phyloP scores from a whole-genome alignment of 257 asterid genomes.

The Avicennia marina region DNA sequence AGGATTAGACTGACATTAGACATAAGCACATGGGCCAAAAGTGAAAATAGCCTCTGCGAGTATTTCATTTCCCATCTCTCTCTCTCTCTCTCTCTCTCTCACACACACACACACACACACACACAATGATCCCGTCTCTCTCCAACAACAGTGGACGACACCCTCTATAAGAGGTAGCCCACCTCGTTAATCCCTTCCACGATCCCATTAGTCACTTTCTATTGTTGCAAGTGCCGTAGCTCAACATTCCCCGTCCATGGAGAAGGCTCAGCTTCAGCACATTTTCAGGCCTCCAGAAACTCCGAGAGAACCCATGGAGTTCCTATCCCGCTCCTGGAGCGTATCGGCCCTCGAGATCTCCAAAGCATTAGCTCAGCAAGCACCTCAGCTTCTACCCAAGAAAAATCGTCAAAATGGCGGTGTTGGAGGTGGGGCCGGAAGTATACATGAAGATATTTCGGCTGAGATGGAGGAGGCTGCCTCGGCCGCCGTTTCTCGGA shows the following conservation, averaged over 20 bases:
- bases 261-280: slow-evolving; percentile 37
- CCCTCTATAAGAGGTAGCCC: slow-evolving; percentile 7
- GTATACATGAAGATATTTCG: slow-evolving; percentile 52
- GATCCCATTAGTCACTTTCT: too few species aligned
- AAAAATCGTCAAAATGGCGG: slow-evolving; percentile 26
- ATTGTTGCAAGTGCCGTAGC: too few species aligned
- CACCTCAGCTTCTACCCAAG: slow-evolving; percentile 23
- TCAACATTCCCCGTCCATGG: slow-evolving; percentile 49
- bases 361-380: slow-evolving; percentile 48
- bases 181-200: not conserved
- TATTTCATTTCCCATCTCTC: slow-evolving; percentile 5
- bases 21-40: slow-evolving; percentile 31
- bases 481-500: too few species aligned
- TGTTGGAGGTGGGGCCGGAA: slow-evolving; percentile 26
- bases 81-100: too few species aligned
- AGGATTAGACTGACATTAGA: too few species aligned
- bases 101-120: not conserved
- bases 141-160: not conserved
- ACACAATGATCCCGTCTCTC: slow-evolving; percentile 17
- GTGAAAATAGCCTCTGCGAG: slow-evolving; percentile 19
- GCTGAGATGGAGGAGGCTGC: slow-evolving; percentile 63
- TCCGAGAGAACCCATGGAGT: slow-evolving; percentile 95
- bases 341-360: slow-evolving; percentile 82
- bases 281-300: slow-evolving; percentile 76
- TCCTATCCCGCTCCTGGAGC: slow-evolving; percentile 94